A percentile compares a stretch with the other conserved stretches of the same genome.
These are phyloP conservation scores for Calocera viscosa DNA, from an alignment of 768 basidiomycete species.

Conservation along the genomic window DNA sequence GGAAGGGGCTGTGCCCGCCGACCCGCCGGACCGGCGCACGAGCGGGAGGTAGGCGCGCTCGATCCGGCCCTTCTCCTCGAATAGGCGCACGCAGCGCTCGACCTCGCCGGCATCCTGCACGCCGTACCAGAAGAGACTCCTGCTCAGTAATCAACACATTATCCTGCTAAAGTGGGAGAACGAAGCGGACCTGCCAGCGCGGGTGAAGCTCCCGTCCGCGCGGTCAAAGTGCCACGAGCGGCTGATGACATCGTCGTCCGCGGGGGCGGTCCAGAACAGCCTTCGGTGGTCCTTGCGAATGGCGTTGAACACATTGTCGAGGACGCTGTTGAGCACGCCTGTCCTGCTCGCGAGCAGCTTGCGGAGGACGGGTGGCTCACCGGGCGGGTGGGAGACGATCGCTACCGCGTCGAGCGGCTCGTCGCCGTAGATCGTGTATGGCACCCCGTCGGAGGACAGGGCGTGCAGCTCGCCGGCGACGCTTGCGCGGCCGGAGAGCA, in stretches of 20 bases:
- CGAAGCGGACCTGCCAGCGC: slow-evolving; percentile 43
- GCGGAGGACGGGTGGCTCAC: slow-evolving; percentile 79
- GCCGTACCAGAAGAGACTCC: slow-evolving; percentile 96
- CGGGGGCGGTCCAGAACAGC: slow-evolving; percentile 95
- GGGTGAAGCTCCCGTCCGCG: slow-evolving; percentile 92
- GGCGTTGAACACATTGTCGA: slow-evolving; percentile 96
- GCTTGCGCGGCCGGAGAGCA: slow-evolving; percentile 66
- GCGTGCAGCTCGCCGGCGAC: slow-evolving; percentile 78
- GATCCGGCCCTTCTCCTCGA: slow-evolving; percentile 59
- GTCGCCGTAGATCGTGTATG: slow-evolving; percentile 95
- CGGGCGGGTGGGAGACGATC: slow-evolving; percentile 82
- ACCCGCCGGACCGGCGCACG: slow-evolving; percentile 12
- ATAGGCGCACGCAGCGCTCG: slow-evolving; percentile 59
- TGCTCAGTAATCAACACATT: slow-evolving; percentile 18
- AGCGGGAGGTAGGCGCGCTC: slow-evolving; percentile 85
- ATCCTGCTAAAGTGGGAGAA: not conserved
- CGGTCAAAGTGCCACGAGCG: slow-evolving; percentile 98
- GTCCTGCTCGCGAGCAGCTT: slow-evolving; percentile 80
- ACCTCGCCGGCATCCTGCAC: slow-evolving; percentile 84
- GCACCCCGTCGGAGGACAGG: slow-evolving; percentile 49
- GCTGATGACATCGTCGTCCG: slow-evolving; percentile 73
- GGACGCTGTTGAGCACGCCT: slow-evolving; percentile 84
- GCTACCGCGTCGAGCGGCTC: slow-evolving; percentile 93
- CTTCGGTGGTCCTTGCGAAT: slow-evolving; percentile 87
- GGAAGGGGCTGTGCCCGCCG: slow-evolving; percentile 38